A percentile compares a stretch with the other conserved stretches of the same genome.
Evolutionary conservation across 441 rosid genomes (phyloP).

Genomic region (Bruguiera hainesii): DNA sequence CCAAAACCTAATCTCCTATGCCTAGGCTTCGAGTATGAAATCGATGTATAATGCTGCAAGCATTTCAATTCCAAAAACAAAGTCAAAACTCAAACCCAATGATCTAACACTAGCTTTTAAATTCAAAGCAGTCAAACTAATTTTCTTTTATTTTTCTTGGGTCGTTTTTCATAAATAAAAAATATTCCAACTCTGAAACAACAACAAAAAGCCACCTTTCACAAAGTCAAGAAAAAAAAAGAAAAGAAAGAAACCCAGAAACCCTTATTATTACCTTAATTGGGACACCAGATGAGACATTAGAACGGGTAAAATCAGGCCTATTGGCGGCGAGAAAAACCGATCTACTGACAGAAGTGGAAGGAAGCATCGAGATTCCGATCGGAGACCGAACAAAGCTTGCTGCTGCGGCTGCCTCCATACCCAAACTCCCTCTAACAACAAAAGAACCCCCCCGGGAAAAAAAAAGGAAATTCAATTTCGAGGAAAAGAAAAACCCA

Average conservation of each 20-base stretch:
- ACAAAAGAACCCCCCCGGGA: no score
- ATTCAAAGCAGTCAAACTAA: neutral
- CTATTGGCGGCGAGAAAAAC: neutral
- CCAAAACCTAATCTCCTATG: conserved; percentile 27
- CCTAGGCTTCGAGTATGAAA: conserved; percentile 30
- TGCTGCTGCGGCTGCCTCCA: no score
- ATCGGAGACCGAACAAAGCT: no score
- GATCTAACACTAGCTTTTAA: neutral
- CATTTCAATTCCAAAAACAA: neutral
- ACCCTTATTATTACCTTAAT: neutral
- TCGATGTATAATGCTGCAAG: conserved; percentile 33
- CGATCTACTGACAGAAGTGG: neutral
- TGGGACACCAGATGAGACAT: neutral
- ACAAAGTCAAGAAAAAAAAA: neutral
- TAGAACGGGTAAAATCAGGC: neutral
- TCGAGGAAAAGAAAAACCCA: no score
- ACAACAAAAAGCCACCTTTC: no score
- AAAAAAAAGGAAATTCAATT: no score
- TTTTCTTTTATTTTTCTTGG: neutral
- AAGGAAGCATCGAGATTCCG: neutral
- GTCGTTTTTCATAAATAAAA: no score
- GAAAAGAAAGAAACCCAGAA: neutral
- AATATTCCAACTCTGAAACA: no score
- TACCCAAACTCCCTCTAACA: no score
- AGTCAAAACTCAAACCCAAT: neutral